phyloP scores from a whole-genome alignment of 1,139 yeast genomes.

The Yamadazyma diospyri region DNA sequence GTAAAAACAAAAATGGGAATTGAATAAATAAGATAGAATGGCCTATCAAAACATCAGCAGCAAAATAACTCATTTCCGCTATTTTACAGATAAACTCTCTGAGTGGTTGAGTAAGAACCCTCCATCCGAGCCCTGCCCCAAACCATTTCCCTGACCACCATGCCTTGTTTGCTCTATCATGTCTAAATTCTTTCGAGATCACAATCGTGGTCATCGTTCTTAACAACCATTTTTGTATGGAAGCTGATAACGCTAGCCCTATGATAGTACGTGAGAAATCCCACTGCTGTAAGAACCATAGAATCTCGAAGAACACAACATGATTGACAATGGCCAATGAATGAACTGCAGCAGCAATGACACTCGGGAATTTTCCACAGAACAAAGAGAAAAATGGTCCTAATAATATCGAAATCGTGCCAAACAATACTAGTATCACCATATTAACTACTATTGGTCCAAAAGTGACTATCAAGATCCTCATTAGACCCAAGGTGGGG shows the following conservation, averaged over 20 bases:
- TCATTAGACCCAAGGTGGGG: conserved; percentile 31
- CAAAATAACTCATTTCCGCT: conserved; percentile 53
- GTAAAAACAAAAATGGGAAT: conserved; percentile 51
- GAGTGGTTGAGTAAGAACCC: conserved; percentile 48
- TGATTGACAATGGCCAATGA: conserved; percentile 39
- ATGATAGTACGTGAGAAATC: conserved; percentile 45
- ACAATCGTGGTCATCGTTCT: conserved; percentile 35
- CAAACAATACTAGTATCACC: conserved; percentile 32
- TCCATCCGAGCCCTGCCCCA: conserved; percentile 50
- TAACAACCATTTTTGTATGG: conserved; percentile 45
- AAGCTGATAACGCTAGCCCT: conserved; percentile 40
- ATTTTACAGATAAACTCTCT: conserved; percentile 54
- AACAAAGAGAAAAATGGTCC: conserved; percentile 46
- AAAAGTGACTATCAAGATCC: conserved; percentile 41
- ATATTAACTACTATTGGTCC: conserved; percentile 49
- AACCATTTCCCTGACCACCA: conserved; percentile 75
- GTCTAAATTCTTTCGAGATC: conserved; percentile 48
- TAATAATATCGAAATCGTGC: conserved; percentile 35
- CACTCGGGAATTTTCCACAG: conserved; percentile 37
- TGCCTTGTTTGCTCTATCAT: conserved; percentile 49
- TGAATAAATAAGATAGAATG: conserved; percentile 50
- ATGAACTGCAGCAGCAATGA: conserved; percentile 45
- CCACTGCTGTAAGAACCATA: conserved; percentile 55
- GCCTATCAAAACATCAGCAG: conserved; percentile 49
- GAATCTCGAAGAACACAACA: conserved; percentile 42